These are phyloP conservation scores for Amyloporia xantha DNA, from an alignment of 768 basidiomycete species.

Conservation along the genomic window DNA sequence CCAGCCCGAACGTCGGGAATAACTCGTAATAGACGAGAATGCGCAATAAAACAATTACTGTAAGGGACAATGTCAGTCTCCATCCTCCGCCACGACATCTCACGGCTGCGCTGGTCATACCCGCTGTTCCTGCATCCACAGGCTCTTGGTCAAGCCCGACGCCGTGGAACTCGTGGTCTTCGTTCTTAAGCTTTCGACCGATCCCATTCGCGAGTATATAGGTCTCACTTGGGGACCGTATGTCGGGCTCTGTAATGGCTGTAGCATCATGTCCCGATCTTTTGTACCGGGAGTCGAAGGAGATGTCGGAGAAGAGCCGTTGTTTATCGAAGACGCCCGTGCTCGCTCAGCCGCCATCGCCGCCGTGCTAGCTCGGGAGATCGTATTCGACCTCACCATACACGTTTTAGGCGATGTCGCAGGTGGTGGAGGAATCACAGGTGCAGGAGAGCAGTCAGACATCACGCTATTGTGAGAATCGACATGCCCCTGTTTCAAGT, in stretches of 20 bases:
- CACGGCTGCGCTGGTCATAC: too few relatives aligned
- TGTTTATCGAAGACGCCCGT: slow-evolving; percentile 13
- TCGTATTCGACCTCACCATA: background rate
- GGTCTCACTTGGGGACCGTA: slow-evolving; percentile 11
- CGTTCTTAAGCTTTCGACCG: slow-evolving; percentile 5
- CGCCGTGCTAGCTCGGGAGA: slow-evolving; percentile 13
- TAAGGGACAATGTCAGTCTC: too few relatives aligned
- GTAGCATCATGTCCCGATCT: background rate
- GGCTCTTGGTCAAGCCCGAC: slow-evolving; percentile 16
- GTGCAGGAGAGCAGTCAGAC: slow-evolving; percentile 13
- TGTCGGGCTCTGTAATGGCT: background rate
- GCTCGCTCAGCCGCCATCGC: slow-evolving; percentile 14
- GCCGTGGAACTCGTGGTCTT: slow-evolving; percentile 6
- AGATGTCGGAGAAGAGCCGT: slow-evolving; percentile 1
- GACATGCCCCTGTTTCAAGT: too few relatives aligned
- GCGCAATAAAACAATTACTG: too few relatives aligned
- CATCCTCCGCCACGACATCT: too few relatives aligned
- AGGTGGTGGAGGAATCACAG: slow-evolving; percentile 5
- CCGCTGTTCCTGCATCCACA: too few relatives aligned
- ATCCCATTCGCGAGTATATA: slow-evolving; percentile 4
- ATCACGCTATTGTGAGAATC: too few relatives aligned
- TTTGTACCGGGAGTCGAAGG: slow-evolving; percentile 6
- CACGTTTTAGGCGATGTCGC: slow-evolving; percentile 7
- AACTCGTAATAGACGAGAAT: too few relatives aligned
- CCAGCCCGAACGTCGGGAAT: too few relatives aligned